Evolutionary conservation across 306 rosid genomes (phyloP), one percentile per base, ranked within the genome.

Genomic region (peach (Prunus persica)): DNA sequence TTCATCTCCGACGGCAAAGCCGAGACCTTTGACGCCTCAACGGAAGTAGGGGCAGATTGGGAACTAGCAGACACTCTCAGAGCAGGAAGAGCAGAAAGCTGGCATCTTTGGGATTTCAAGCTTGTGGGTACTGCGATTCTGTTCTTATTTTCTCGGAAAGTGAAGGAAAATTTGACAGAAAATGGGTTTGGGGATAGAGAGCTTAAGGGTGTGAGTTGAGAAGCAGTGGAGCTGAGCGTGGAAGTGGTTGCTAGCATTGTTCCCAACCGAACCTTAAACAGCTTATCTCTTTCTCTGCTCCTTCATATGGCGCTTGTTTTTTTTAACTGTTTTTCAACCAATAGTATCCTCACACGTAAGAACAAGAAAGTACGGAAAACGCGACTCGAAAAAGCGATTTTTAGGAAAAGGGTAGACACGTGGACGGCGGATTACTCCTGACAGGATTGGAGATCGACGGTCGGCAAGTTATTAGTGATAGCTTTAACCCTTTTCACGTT

Each of bases 1-100:
- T 92, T 95, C 99, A 95, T 95, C 19, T 90, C 84, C 25, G 90
- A 72, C 15, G 97, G 88, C 2, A 92, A 60, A 14, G 79, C 20
- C 5, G 88, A 69, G n/a, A 79, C 82, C 46, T 85, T 85, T 5
- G 86, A 80, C 14, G 90, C 81, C 62, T 83, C 86, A 6, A 84
- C 47, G 6, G 96, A 82, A 72, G 89, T 83, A 71, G 96, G 89
- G 18, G 92, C 83, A 19, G 93, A 68, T 75, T 89, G 91, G 28
- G 91, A 86, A 41, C 41, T 90, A 7, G 90, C 92, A 75, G 84
- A 76, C 19, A 87, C 79, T 77, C 88, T 83, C 11, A 66, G 27
- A 76, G 72, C 52, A 22, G 69, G 34, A 28, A 58, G 54, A 43
- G 55, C 2, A 68, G 74, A 62, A 73, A 82, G 64, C 22, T 28